phyloP scores from a whole-genome alignment of 1,284 basidiomycete species.

The Trametes polyzona region DNA sequence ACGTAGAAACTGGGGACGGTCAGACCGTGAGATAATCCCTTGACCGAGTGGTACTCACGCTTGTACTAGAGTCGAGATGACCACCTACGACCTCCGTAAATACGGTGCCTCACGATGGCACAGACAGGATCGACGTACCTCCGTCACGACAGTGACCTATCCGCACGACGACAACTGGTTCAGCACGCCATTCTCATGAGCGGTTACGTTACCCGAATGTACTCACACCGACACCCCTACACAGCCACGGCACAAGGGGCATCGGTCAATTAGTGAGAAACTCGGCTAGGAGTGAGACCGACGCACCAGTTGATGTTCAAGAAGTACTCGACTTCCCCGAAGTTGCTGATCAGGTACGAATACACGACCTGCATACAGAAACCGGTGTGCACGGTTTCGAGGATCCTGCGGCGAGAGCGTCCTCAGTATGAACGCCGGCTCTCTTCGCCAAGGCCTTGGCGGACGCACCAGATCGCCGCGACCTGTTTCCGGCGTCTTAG shows the following conservation, averaged over 20 bases:
- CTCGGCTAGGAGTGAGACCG: not conserved
- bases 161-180: not conserved
- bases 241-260: not conserved
- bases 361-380: constrained; percentile 26
- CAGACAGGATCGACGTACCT: not conserved
- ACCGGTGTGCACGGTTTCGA: constrained; percentile 25
- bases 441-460: not conserved
- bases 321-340: constrained; percentile 15
- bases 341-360: constrained; percentile 18
- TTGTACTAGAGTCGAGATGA: constrained; percentile 21
- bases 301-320: constrained; percentile 17
- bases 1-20: constrained; percentile 16
- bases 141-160: constrained; percentile 16
- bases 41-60: constrained; percentile 8
- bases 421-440: not conserved
- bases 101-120: not conserved
- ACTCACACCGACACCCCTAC: constrained; percentile 21
- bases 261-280: not conserved
- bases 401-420: constrained; percentile 4
- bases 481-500: constrained; percentile 9
- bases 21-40: not conserved
- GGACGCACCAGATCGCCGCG: constrained; percentile 19
- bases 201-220: not conserved
- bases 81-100: not conserved
- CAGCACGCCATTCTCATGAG: not conserved